These are phyloP conservation scores for Phytophthora rubi DNA, from an alignment of 352 stramenopile genomes.

Conservation along the genomic window DNA sequence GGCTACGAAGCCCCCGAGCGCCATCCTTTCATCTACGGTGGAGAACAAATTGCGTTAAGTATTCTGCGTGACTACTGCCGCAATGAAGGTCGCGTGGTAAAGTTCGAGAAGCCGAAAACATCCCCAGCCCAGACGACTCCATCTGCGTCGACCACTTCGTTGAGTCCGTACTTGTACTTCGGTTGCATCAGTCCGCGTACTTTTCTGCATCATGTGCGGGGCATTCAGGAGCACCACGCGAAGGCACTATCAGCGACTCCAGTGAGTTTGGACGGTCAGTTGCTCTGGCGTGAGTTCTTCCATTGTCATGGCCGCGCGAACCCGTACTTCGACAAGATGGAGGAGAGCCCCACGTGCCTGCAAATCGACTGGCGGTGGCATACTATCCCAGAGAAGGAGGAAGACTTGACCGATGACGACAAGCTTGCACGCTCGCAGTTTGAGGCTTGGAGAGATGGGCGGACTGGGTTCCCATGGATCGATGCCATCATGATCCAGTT, in stretches of 20 bases:
- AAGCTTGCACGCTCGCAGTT: conserved; percentile 86
- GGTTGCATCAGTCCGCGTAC: conserved; percentile 92
- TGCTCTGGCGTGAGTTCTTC: conserved; percentile 97
- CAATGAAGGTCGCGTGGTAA: conserved; percentile 87
- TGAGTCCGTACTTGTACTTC: conserved; percentile 95
- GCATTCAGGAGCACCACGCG: conserved; percentile 76
- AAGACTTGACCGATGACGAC: conserved; percentile 81
- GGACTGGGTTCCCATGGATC: conserved; percentile 98
- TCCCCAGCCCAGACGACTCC: conserved; percentile 88
- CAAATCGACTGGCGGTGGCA: conserved; percentile 89
- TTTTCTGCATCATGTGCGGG: conserved; percentile 91
- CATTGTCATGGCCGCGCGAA: conserved; percentile 83
- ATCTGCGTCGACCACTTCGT: conserved; percentile 94
- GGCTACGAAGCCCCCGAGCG: conserved; percentile 53
- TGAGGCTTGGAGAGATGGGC: conserved; percentile 93
- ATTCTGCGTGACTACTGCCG: conserved; percentile 77
- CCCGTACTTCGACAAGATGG: conserved; percentile 95
- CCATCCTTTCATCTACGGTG: conserved; percentile 81
- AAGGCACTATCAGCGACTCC: conserved; percentile 83
- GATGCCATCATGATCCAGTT: conserved; percentile 98
- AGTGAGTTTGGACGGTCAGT: conserved; percentile 93
- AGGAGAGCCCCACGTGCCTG: conserved; percentile 92
- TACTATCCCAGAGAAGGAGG: conserved; percentile 77
- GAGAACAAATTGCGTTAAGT: conserved; percentile 67
- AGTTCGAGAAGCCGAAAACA: conserved; percentile 98